Percentiles rank a stretch among this genome's conserved stretches.
Conservation (phyloP, 1,139 yeast genomes). For the Hanseniaspora uvarum region DNA sequence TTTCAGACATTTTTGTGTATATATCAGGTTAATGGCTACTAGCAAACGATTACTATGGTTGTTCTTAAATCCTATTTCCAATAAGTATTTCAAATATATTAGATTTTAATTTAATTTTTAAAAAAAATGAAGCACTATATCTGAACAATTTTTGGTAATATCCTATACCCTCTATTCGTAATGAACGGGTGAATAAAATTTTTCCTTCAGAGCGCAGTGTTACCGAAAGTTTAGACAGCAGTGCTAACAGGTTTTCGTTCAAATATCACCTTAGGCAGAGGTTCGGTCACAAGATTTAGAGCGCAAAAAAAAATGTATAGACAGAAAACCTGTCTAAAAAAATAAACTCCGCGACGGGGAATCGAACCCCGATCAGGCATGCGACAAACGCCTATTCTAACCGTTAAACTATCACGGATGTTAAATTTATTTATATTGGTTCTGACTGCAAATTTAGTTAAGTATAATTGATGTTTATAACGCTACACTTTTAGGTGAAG, state of each 20-base stretch:
- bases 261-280: no score
- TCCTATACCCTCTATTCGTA: no score
- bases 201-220: not conserved
- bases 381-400: conserved; percentile 20
- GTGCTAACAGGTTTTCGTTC: no score
- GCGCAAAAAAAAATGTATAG: not conserved
- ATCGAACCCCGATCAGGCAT: conserved; percentile 20
- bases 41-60: not conserved
- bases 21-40: not conserved
- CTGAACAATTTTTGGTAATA: not conserved
- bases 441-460: no score
- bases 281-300: no score
- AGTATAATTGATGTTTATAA: no score
- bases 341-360: conserved; percentile 19
- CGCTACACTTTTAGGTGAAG: no score
- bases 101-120: no score
- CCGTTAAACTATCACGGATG: conserved; percentile 20
- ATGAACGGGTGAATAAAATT: not conserved
- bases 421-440: not conserved
- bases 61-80: not conserved
- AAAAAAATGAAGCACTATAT: no score
- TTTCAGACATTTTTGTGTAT: conserved; percentile 11
- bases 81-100: no score
- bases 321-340: not conserved
- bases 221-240: not conserved